Conservation (phyloP, 2,329 filamentous ascomycete genomes). For the Fonsecaea monophora region DNA sequence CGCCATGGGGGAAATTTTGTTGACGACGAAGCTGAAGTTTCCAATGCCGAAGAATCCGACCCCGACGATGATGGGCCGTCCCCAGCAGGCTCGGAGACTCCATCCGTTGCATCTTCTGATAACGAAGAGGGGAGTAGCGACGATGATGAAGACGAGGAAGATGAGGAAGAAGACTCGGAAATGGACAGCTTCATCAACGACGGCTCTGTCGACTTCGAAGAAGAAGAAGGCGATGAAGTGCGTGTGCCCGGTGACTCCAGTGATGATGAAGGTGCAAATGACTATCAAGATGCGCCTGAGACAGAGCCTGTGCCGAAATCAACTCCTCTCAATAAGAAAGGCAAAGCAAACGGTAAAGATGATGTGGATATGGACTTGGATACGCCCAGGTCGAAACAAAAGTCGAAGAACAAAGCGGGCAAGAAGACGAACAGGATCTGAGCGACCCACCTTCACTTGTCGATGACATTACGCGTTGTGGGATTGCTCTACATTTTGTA, state of each 20-base stretch:
- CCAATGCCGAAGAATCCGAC: conserved; percentile 36
- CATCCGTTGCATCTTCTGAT: conserved; percentile 41
- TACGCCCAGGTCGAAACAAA: not conserved
- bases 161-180: conserved; percentile 54
- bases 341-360: not conserved
- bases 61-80: conserved; percentile 32
- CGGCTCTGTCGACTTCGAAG: conserved; percentile 52
- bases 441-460: not conserved
- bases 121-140: conserved; percentile 41
- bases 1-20: conserved; percentile 36
- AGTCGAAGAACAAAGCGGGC: not conserved
- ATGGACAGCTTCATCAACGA: conserved; percentile 53
- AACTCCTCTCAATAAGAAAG: not conserved
- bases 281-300: not conserved
- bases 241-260: conserved; percentile 42
- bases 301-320: not conserved
- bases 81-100: conserved; percentile 40
- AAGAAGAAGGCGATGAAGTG: conserved; percentile 51
- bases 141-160: conserved; percentile 49
- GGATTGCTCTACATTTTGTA: not conserved
- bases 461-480: not conserved
- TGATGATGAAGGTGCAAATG: conserved; percentile 24
- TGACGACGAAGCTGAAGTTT: conserved; percentile 43
- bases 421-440: not conserved
- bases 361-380: conserved; percentile 7